Conservation (phyloP, 345 rosid species). For the Corchorus capsularis region DNA sequence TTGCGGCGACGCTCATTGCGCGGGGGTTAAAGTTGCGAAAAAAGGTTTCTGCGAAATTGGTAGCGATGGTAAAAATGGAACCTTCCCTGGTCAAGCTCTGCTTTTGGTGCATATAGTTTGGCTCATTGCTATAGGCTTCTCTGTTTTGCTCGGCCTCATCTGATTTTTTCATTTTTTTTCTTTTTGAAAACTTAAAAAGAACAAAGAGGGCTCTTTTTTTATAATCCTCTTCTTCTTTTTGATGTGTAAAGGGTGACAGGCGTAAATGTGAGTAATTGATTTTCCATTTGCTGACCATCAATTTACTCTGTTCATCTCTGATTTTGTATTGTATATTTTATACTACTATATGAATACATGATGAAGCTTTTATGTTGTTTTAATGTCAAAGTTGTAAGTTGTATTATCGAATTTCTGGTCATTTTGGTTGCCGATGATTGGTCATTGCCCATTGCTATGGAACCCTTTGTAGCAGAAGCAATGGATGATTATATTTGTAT, state of each 20-base stretch:
- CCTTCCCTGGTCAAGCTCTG: slow-evolving; percentile 86
- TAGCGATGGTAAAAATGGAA: slow-evolving; percentile 53
- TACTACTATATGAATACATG: no score
- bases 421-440: neutral
- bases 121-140: slow-evolving; percentile 82
- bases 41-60: slow-evolving; percentile 77
- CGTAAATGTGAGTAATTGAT: neutral
- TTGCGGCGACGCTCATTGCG: slow-evolving; percentile 77
- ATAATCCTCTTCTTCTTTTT: no score
- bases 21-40: slow-evolving; percentile 63
- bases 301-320: neutral
- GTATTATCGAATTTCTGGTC: neutral
- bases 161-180: slow-evolving; percentile 23
- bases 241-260: neutral
- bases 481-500: no score
- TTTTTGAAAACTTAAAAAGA: neutral
- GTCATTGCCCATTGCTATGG: no score
- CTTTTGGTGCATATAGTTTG: slow-evolving; percentile 89
- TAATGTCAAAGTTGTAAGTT: no score
- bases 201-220: neutral
- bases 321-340: no score
- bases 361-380: no score
- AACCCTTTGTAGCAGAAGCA: no score
- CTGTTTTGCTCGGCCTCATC: slow-evolving; percentile 75
- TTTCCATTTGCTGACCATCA: neutral